Percentiles rank a stretch among this genome's conserved stretches.
Conservation (phyloP, 202 grass and related monocot species). For the Zoysia matrella region DNA sequence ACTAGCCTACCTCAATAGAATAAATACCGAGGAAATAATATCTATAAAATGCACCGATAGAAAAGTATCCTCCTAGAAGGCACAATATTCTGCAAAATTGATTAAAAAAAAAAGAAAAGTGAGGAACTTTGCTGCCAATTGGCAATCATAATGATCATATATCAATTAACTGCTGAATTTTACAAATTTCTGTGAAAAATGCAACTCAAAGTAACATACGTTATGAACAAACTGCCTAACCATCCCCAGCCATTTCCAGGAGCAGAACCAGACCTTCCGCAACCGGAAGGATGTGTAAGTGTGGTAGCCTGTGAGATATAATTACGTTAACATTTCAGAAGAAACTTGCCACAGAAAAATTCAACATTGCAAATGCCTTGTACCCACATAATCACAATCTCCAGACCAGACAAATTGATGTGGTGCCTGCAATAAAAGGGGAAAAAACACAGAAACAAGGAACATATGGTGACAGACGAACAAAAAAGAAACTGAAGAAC, state of each 20-base stretch:
- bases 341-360: slow-evolving; percentile 25
- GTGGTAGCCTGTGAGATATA: slow-evolving; percentile 56
- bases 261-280: slow-evolving; percentile 64
- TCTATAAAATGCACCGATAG: slow-evolving; percentile 77
- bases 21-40: slow-evolving; percentile 89
- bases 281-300: slow-evolving; percentile 89
- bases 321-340: slow-evolving; percentile 31
- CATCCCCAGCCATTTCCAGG: slow-evolving; percentile 78
- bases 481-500: slow-evolving; percentile 29
- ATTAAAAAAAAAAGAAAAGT: slow-evolving; percentile 18
- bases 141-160: slow-evolving; percentile 17
- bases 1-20: slow-evolving; percentile 72
- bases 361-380: slow-evolving; percentile 3
- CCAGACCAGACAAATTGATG: slow-evolving; percentile 66
- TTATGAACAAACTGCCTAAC: slow-evolving; percentile 76
- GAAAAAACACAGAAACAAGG: slow-evolving; percentile 5
- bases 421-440: slow-evolving; percentile 52
- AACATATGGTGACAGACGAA: slow-evolving; percentile 21
- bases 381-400: slow-evolving; percentile 86
- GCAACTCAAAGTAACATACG: slow-evolving; percentile 55
- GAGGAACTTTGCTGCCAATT: background rate
- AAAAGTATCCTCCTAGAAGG: slow-evolving; percentile 81
- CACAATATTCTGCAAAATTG: slow-evolving; percentile 57
- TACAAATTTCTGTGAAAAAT: slow-evolving; percentile 25
- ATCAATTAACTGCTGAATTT: background rate